phyloP scores from a whole-genome alignment of 116 monocot genomes.

The Zostera marina region DNA sequence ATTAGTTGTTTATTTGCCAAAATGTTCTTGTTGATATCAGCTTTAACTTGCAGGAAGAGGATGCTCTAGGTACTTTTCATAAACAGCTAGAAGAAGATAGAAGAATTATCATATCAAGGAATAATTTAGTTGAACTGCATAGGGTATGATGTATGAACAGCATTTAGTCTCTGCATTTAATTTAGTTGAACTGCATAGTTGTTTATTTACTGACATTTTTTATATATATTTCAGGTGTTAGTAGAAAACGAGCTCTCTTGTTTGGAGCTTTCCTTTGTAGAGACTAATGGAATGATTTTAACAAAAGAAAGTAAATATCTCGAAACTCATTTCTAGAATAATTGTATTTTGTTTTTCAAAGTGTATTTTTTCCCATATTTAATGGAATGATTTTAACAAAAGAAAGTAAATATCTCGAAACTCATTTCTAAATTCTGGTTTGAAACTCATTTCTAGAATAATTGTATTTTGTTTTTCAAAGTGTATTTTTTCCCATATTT shows the following conservation, averaged over 20 bases:
- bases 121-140: slow-evolving; percentile 71
- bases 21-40: background rate
- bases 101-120: slow-evolving; percentile 71
- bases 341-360: too few species aligned
- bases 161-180: background rate
- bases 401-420: slow-evolving; percentile 40
- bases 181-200: too few species aligned
- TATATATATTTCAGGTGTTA: slow-evolving; percentile 40
- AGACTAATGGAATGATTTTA: slow-evolving; percentile 59
- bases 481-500: too few species aligned
- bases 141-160: slow-evolving; percentile 32
- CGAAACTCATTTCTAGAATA: too few species aligned
- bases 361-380: too few species aligned
- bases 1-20: background rate
- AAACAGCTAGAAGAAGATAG: slow-evolving; percentile 88
- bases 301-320: slow-evolving; percentile 66
- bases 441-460: too few species aligned
- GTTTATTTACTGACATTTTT: background rate
- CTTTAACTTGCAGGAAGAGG: slow-evolving; percentile 63
- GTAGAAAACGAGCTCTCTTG: slow-evolving; percentile 71
- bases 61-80: slow-evolving; percentile 40
- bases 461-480: too few species aligned
- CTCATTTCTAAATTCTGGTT: too few species aligned
- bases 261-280: slow-evolving; percentile 55
- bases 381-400: slow-evolving; percentile 69